Conservation (phyloP, 306 rosid genomes). For the Notholithocarpus densiflorus region DNA sequence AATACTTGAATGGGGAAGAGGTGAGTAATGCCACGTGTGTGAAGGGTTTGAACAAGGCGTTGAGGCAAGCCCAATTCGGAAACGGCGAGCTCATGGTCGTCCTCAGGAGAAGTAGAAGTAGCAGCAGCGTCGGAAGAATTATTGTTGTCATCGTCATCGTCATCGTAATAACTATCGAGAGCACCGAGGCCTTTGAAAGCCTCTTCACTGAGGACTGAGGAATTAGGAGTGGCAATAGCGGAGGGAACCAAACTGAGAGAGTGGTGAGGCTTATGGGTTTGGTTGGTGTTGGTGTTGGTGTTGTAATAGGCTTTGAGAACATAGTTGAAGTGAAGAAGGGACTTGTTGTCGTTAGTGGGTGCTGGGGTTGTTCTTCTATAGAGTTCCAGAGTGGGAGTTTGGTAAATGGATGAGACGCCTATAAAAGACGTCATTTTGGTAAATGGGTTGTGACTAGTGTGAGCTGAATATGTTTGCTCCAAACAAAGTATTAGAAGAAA, state of each 20-base stretch:
- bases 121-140: slow-evolving; percentile 21
- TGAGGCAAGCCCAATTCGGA: slow-evolving; percentile 69
- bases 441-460: too few relatives aligned
- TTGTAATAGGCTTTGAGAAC: slow-evolving; percentile 40
- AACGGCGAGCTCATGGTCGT: slow-evolving; percentile 67
- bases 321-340: slow-evolving; percentile 37
- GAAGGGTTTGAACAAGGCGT: slow-evolving; percentile 58
- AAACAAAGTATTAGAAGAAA: slow-evolving; percentile 1
- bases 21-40: slow-evolving; percentile 65
- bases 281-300: background rate
- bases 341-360: slow-evolving; percentile 44
- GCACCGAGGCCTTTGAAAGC: slow-evolving; percentile 68
- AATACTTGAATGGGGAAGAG: slow-evolving; percentile 92
- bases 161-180: slow-evolving; percentile 23
- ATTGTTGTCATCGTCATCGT: slow-evolving; percentile 3
- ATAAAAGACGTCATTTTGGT: slow-evolving; percentile 55
- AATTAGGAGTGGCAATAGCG: slow-evolving; percentile 87
- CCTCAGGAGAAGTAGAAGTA: background rate
- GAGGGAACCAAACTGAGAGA: slow-evolving; percentile 39
- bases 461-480: background rate
- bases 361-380: slow-evolving; percentile 25
- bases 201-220: slow-evolving; percentile 89
- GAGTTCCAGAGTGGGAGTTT: slow-evolving; percentile 47
- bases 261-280: too few relatives aligned
- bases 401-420: slow-evolving; percentile 68